A percentile compares a stretch with the other conserved stretches of the same genome.
These are phyloP conservation scores for Alternaria dauci DNA, from an alignment of 2,329 filamentous ascomycete species.

Conservation along the genomic window DNA sequence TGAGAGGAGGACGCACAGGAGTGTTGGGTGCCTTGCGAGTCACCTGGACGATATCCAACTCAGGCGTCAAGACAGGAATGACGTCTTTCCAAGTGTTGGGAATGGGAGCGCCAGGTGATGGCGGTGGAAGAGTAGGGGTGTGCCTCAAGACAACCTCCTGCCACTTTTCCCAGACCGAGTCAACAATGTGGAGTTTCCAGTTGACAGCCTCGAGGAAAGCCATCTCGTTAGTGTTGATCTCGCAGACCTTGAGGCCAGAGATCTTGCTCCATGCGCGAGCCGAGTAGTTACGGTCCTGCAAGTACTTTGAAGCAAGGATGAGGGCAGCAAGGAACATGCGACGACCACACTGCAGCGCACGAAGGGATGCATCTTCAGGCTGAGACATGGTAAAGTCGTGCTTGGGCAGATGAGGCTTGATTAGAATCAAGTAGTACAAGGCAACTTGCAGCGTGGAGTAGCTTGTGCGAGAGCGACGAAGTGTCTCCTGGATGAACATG, in stretches of 20 bases:
- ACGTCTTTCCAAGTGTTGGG: slow-evolving; percentile 58
- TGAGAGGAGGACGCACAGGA: slow-evolving; percentile 36
- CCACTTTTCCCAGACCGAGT: slow-evolving; percentile 89
- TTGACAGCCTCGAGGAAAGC: slow-evolving; percentile 88
- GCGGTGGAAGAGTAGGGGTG: slow-evolving; percentile 66
- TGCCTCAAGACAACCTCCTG: slow-evolving; percentile 89
- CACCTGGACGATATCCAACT: slow-evolving; percentile 60
- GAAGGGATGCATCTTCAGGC: slow-evolving; percentile 73
- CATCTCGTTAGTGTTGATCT: slow-evolving; percentile 98
- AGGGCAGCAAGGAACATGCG: slow-evolving; percentile 97
- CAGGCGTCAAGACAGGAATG: slow-evolving; percentile 65
- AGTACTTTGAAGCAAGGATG: slow-evolving; percentile 95
- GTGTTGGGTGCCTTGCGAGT: slow-evolving; percentile 45
- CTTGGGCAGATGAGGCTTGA: slow-evolving; percentile 86
- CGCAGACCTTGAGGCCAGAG: slow-evolving; percentile 87
- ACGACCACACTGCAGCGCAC: slow-evolving; percentile 91
- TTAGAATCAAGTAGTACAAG: slow-evolving; percentile 92
- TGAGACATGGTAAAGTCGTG: slow-evolving; percentile 89
- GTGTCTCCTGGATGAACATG: slow-evolving; percentile 96
- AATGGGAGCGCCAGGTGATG: slow-evolving; percentile 49
- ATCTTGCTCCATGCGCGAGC: slow-evolving; percentile 99
- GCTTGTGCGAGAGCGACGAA: slow-evolving; percentile 92
- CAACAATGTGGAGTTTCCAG: slow-evolving; percentile 94
- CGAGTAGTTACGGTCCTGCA: slow-evolving; percentile 98
- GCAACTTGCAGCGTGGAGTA: slow-evolving; percentile 98